phyloP scores from a whole-genome alignment of 75 land plant genomes.

The Adiantum capillusveneris region DNA sequence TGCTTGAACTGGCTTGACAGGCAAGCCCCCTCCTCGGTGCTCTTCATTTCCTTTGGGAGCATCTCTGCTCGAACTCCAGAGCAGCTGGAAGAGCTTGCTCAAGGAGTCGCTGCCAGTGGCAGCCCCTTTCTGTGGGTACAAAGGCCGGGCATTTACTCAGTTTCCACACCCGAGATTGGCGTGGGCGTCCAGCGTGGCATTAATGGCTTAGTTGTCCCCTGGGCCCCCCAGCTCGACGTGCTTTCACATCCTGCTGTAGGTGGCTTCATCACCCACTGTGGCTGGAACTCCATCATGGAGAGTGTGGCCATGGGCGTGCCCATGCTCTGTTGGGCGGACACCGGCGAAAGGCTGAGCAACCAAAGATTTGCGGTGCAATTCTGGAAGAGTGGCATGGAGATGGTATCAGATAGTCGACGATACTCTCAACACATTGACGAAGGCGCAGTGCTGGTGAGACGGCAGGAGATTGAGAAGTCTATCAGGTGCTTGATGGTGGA shows the following conservation, averaged over 20 bases:
- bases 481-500: no score
- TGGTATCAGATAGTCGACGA: no score
- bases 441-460: no score
- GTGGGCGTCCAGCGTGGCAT: not conserved
- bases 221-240: no score
- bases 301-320: not conserved
- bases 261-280: no score
- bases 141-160: not conserved
- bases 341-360: not conserved
- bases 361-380: not conserved
- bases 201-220: not conserved
- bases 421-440: no score
- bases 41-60: constrained; percentile 21
- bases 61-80: not conserved
- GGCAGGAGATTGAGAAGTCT: no score
- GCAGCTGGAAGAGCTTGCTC: constrained; percentile 8
- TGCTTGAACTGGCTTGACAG: constrained; percentile 11
- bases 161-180: not conserved
- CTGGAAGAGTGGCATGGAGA: not conserved
- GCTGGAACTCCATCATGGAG: not conserved
- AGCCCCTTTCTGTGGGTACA: no score
- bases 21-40: constrained; percentile 4
- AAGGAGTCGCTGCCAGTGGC: no score
- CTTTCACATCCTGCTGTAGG: not conserved
- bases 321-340: not conserved